Evolutionary conservation across 257 asterid species (phyloP), one percentile per base, ranked within the genome.

Genomic region (Marsdenia floribunda): DNA sequence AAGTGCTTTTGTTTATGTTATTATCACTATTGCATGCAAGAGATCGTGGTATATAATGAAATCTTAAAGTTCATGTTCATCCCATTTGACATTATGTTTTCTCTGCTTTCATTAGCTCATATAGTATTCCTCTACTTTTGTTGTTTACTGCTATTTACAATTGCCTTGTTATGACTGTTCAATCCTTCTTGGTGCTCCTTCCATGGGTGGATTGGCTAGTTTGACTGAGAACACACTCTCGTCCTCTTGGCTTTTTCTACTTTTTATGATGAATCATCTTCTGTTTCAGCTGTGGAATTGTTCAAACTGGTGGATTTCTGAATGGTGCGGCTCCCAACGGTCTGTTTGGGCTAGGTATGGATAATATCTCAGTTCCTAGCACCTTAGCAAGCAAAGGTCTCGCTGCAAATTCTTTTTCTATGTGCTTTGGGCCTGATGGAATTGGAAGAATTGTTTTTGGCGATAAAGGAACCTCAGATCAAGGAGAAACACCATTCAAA

Each of bases 251-350:
- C 16, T n/a, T 40, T 52, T 66, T 14, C 8, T 8, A 5, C 16
- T 52, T n/a, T 40, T 38, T 33, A 24, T 64, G 59, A 60, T 64
- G 52, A 13, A 38, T 44, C 49, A 44, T 52, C 59, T 69, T 79
- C 73, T 46, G 29, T 85, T 83, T 78, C 91, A 95, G 98, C 54
- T 95, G 99, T 86, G 99, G 99, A 78, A 86, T 92, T 35, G 72
- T 78, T 46, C 98, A 95, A 85, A 92, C 99, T 0, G 99, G 98
- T 67, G 94, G 87, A 74, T 92, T 95, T 82, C 75, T 95, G 79
- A 86, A 84, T n/a, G 96, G 92, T 16, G 98, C 96, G 59, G 98
- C 98, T 83, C 82, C 95, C 29, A 95, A 95, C 80, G 99, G 99
- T 77, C 86, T 95, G 15, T 90, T 95, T 70, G 99, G 99, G 58